Evolutionary conservation across 164 flowering plant genomes (phyloP), one percentile per base, ranked within the genome.

Genomic region (Umbellularia californica): DNA sequence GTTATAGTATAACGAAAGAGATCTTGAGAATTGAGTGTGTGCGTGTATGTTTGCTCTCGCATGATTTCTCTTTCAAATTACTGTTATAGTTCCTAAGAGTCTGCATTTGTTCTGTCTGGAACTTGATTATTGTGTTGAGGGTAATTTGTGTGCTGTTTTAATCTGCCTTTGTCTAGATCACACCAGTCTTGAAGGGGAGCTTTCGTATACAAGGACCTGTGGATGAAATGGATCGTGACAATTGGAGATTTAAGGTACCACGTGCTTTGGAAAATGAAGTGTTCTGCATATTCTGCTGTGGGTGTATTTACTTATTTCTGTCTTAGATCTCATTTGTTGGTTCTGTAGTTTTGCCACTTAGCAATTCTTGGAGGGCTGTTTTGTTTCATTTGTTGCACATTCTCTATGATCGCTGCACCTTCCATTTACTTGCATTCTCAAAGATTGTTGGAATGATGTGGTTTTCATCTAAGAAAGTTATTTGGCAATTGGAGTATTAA

Each of bases 121-220:
- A 14, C 60, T 20, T 67, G 69, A 27, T 67, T 15, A 67, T 67
- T 67, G 69, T 67, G 17, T 30, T 7, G 13, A 35, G 28, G 35
- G 69, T 67, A 67, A 67, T 30, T 67, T 67, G 33, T 67, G 47
- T 25, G 47, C 41, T 67, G 17, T 67, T 67, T 15, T 67, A 30
- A 67, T 30, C 50, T 83, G 70, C 69, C 74, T 67, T 70, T 70
- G 47, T 41, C 47, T 85, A 87, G 92, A 83, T 87, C 52, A 84
- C 87, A n/a, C 85, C 90, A 82, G 83, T 84, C 23, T 73, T 82
- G 79, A 79, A 81, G 74, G 88, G 88, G 75, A 79, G 77, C 70
- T 74, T 69, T 70, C 81, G 75, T 58, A 82, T 84, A 81, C 88
- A 83, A 80, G 89, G 89, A 47, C 83, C 83, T 52, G 74, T 58